These are phyloP conservation scores for Isoetes taiwanensis DNA, from an alignment of 75 land plant genomes.

Conservation along the genomic window DNA sequence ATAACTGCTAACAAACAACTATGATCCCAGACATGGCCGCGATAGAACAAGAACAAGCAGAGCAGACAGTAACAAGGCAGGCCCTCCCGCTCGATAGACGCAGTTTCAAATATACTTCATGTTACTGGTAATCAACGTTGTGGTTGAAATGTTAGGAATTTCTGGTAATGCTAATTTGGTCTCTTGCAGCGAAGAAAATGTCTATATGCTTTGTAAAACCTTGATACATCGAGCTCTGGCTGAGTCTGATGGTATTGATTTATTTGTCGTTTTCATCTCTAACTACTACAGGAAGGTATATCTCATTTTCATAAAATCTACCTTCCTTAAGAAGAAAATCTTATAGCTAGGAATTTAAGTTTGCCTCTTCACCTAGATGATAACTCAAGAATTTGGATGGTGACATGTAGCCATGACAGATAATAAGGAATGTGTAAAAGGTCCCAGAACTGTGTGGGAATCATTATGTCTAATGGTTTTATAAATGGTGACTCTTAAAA, in stretches of 20 bases:
- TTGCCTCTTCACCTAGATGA: neutral
- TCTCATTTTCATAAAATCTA: neutral
- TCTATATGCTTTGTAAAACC: conserved; percentile 69
- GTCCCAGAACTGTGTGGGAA: neutral
- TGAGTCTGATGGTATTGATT: conserved; percentile 41
- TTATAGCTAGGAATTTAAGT: neutral
- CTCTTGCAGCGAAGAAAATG: conserved; percentile 90
- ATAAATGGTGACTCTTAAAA: too few species aligned
- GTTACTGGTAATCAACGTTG: too few species aligned
- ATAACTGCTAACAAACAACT: too few species aligned
- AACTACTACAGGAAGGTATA: conserved; percentile 63
- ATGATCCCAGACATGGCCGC: too few species aligned
- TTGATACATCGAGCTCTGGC: conserved; percentile 34
- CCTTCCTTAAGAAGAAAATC: neutral
- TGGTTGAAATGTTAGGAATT: too few species aligned
- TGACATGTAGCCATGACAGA: neutral
- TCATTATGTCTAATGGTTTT: too few species aligned
- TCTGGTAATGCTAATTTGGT: too few species aligned
- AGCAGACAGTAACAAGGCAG: too few species aligned
- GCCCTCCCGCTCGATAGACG: too few species aligned
- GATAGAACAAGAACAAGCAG: too few species aligned
- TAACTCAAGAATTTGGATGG: neutral
- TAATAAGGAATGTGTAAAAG: neutral
- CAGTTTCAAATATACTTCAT: too few species aligned
- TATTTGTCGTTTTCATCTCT: conserved; percentile 84